Base-by-base conservation (phyloP, 2,329 filamentous ascomycete species). In the Hymenotorrendiella dingleyae region DNA sequence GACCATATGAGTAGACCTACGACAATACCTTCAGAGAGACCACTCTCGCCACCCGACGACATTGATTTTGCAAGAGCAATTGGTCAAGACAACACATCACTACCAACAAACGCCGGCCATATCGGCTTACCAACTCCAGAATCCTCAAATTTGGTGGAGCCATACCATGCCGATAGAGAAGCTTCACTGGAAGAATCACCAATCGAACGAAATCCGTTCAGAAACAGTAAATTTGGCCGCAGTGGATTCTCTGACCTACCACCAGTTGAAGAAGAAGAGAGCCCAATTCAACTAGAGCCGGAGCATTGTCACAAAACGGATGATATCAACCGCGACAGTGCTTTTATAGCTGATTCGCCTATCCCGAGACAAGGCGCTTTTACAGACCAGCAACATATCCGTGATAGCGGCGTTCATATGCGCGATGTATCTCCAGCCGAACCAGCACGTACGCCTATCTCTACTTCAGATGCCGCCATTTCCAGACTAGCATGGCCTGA, bases 381-480 rank as follows among this genome's bases (percentile, higher is more conserved):
- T 36, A 21, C 50, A 20, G 49, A 56, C 21, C 50, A 57, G 43
- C 56, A 59, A 30, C 48, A 53, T 32, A 41, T 58, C 40, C 53
- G 57, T 32, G 76, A 81, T 54, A 80, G 77, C 58, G 76, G 73
- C 20, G 70, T 79, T 22, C 72, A 78, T 51, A 63, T 77, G 32
- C 69, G 67, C 17, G 73, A 76, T 29, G 67, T 63, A 20, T 58
- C 57, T 4, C 57, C 58, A 24, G 64, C 49, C 33, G 46, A 50
- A 48, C 54, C 52, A 49, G 42, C 46, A 43, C 42, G 57, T 53
- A 44, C 53, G 36, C 56, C 53, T 37, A 40, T 54, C 40, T 47
- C 57, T 39, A 55, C 57, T 43, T 42, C 54, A 48, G 55, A 64
- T 58, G 57, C 65, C 52, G 45, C 61, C 34, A 58, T 62, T 44